Conservation (phyloP, 2,329 filamentous ascomycete genomes). For the Penicillium sp. region DNA sequence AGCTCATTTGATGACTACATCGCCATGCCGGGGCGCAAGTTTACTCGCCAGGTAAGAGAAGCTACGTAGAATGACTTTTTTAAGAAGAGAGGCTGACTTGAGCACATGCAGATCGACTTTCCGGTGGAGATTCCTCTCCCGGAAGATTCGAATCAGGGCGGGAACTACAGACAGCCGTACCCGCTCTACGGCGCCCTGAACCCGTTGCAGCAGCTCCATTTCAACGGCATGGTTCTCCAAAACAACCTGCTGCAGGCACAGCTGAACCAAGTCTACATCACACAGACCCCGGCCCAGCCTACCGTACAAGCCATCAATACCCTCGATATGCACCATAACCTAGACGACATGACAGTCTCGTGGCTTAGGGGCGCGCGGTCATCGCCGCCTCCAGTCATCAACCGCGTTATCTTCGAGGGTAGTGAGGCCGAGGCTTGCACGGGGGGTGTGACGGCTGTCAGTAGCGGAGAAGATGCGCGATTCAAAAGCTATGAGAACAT, state of each 20-base stretch:
- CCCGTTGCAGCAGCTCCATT: constrained; percentile 17
- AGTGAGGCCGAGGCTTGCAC: not conserved
- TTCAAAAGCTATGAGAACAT: constrained; percentile 12
- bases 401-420: not conserved
- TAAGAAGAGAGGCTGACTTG: constrained; percentile 5
- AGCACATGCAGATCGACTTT: constrained; percentile 17
- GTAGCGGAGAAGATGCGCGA: not conserved
- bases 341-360: not conserved
- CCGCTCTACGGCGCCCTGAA: constrained; percentile 6
- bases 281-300: not conserved
- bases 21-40: constrained; percentile 50
- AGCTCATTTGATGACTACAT: constrained; percentile 51
- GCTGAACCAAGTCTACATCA: constrained; percentile 9
- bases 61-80: not conserved
- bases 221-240: constrained; percentile 14
- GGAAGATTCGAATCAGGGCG: not conserved
- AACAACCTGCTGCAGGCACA: constrained; percentile 14
- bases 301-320: not conserved
- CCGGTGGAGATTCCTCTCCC: constrained; percentile 14
- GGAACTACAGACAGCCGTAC: not conserved
- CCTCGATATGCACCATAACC: not conserved
- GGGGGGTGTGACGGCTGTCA: not conserved
- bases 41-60: constrained; percentile 25
- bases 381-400: not conserved
- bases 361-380: not conserved